These are phyloP conservation scores for Nematocida sp. DNA, from an alignment of 371 early-diverging fungal species.

Conservation along the genomic window DNA sequence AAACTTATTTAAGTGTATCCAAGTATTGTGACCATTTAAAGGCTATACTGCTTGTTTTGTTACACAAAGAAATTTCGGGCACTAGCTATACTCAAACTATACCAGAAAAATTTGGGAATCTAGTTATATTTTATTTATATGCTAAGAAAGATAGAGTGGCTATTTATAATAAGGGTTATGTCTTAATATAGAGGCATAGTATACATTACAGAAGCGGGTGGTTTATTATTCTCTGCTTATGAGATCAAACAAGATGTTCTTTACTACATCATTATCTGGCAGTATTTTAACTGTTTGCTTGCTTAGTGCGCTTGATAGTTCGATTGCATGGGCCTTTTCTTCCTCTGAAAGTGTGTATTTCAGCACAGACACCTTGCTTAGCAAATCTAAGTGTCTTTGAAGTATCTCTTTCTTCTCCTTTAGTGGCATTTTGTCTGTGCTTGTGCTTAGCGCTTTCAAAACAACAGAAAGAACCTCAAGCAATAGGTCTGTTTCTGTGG, in stretches of 20 bases:
- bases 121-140: too few species aligned
- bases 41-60: too few species aligned
- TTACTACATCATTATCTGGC: constrained; percentile 49
- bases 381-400: constrained; percentile 41
- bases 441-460: background rate
- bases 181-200: too few species aligned
- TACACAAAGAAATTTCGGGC: too few species aligned
- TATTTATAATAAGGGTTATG: too few species aligned
- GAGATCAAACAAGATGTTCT: constrained; percentile 50
- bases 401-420: constrained; percentile 35
- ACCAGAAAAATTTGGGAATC: too few species aligned
- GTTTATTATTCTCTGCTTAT: constrained; percentile 29
- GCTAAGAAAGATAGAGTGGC: too few species aligned
- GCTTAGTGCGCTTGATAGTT: constrained; percentile 41
- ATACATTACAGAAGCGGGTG: background rate
- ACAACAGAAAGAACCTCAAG: constrained; percentile 18
- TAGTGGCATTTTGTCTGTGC: background rate
- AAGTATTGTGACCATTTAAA: too few species aligned
- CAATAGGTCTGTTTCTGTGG: constrained; percentile 6
- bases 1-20: too few species aligned
- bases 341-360: background rate
- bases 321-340: background rate
- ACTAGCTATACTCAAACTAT: too few species aligned
- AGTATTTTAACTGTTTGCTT: constrained; percentile 44
- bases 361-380: constrained; percentile 30